Conservation (phyloP, 371 early-diverging fungal genomes). For the Actinomortierella wolfii region DNA sequence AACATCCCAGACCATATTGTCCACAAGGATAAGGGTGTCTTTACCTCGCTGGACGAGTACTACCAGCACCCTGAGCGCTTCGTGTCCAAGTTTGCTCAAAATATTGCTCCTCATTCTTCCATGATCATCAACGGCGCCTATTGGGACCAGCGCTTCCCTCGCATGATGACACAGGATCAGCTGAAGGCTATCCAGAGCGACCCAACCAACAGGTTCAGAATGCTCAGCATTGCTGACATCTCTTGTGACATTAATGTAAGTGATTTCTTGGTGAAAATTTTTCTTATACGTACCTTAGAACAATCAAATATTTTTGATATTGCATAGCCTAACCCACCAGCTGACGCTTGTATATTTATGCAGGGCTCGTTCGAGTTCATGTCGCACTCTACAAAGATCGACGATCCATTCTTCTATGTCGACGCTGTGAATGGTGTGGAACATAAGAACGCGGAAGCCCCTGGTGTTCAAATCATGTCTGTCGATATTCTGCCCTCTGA, state of each 20-base stretch:
- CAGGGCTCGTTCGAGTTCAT: slow-evolving; percentile 94
- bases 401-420: slow-evolving; percentile 90
- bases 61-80: slow-evolving; percentile 81
- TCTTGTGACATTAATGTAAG: slow-evolving; percentile 91
- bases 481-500: slow-evolving; percentile 97
- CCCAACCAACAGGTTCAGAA: slow-evolving; percentile 64
- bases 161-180: slow-evolving; percentile 85
- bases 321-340: no score
- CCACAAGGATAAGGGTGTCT: slow-evolving; percentile 66
- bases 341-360: background rate
- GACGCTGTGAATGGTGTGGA: slow-evolving; percentile 76
- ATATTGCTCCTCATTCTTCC: slow-evolving; percentile 90
- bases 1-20: slow-evolving; percentile 80
- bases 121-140: slow-evolving; percentile 94
- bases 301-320: no score
- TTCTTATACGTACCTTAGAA: background rate
- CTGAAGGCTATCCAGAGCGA: slow-evolving; percentile 65
- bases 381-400: slow-evolving; percentile 85
- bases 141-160: slow-evolving; percentile 91
- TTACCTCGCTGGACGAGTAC: slow-evolving; percentile 71
- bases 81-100: slow-evolving; percentile 83
- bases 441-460: slow-evolving; percentile 78
- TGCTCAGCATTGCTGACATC: slow-evolving; percentile 92
- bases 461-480: slow-evolving; percentile 93
- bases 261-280: background rate